These are phyloP conservation scores for Schwanniomyces pseudopolymorphus DNA, from an alignment of 805 yeast species.

Conservation along the genomic window DNA sequence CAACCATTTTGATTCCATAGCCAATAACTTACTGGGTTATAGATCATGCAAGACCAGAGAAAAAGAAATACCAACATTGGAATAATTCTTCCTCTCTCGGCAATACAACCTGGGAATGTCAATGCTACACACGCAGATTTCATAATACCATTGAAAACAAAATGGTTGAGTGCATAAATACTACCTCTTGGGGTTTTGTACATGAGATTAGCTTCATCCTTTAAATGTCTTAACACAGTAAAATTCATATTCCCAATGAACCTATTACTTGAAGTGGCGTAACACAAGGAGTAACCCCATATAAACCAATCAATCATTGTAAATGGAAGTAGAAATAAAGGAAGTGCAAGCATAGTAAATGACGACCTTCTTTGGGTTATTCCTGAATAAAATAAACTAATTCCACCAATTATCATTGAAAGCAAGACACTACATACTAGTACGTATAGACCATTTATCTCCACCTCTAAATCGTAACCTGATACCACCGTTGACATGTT, in stretches of 20 bases:
- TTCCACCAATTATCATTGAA: conserved; percentile 33
- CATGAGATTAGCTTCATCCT: conserved; percentile 12
- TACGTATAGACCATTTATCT: conserved; percentile 33
- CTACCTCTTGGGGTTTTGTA: conserved; percentile 40
- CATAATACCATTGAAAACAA: conserved; percentile 39
- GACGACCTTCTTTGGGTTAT: conserved; percentile 43
- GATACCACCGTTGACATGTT: background rate
- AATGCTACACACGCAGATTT: conserved; percentile 38
- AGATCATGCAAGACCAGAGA: conserved; percentile 39
- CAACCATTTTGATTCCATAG: conserved; percentile 45
- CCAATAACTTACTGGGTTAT: conserved; percentile 47
- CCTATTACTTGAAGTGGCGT: conserved; percentile 29
- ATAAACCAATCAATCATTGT: conserved; percentile 43
- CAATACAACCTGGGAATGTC: conserved; percentile 45
- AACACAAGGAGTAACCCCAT: conserved; percentile 45
- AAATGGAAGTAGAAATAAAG: conserved; percentile 29
- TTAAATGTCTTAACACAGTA: conserved; percentile 29
- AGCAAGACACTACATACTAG: conserved; percentile 32
- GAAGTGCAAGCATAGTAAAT: conserved; percentile 38
- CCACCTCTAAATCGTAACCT: background rate
- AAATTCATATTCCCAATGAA: conserved; percentile 35
- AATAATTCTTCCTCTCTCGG: conserved; percentile 41
- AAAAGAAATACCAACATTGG: conserved; percentile 42
- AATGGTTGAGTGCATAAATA: conserved; percentile 35
- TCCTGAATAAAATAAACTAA: conserved; percentile 42